Evolutionary conservation across 768 basidiomycete genomes (phyloP).

Genomic region (Pleurotus tuber-regium): DNA sequence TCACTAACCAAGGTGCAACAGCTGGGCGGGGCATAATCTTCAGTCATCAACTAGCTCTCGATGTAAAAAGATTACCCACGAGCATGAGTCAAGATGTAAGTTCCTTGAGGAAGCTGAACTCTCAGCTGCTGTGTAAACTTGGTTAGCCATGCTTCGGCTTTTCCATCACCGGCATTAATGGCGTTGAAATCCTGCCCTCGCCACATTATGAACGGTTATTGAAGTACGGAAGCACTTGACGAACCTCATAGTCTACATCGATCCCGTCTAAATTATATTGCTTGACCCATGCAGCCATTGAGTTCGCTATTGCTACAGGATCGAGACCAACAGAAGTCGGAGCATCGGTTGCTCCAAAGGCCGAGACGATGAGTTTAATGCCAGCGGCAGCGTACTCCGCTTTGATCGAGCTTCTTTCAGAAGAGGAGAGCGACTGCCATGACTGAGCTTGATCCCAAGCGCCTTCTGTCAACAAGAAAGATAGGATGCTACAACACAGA

Average conservation of each 20-base stretch:
- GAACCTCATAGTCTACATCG: constrained; percentile 55
- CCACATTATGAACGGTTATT: not conserved
- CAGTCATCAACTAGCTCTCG: not conserved
- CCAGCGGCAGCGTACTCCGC: constrained; percentile 51
- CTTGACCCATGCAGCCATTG: constrained; percentile 51
- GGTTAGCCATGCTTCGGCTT: constrained; percentile 40
- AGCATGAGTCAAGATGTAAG: constrained; percentile 36
- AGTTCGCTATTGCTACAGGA: constrained; percentile 43
- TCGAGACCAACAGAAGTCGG: constrained; percentile 46
- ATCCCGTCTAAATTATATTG: constrained; percentile 51
- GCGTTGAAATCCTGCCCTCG: constrained; percentile 48
- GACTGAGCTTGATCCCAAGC: constrained; percentile 43
- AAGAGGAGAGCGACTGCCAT: constrained; percentile 38
- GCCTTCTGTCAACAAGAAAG: constrained; percentile 40
- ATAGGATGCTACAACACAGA: constrained; percentile 22
- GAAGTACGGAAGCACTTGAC: constrained; percentile 2
- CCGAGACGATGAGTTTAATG: constrained; percentile 56
- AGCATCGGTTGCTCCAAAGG: constrained; percentile 46
- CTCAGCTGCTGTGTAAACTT: constrained; percentile 25
- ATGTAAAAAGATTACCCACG: constrained; percentile 22
- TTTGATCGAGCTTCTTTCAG: constrained; percentile 38
- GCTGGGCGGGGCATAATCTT: constrained; percentile 24
- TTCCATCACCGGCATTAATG: constrained; percentile 37
- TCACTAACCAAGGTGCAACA: constrained; percentile 44
- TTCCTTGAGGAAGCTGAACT: constrained; percentile 19